Evolutionary conservation across 2,329 filamentous ascomycete species (phyloP).

Genomic region (Coleophoma eucalyptorum): DNA sequence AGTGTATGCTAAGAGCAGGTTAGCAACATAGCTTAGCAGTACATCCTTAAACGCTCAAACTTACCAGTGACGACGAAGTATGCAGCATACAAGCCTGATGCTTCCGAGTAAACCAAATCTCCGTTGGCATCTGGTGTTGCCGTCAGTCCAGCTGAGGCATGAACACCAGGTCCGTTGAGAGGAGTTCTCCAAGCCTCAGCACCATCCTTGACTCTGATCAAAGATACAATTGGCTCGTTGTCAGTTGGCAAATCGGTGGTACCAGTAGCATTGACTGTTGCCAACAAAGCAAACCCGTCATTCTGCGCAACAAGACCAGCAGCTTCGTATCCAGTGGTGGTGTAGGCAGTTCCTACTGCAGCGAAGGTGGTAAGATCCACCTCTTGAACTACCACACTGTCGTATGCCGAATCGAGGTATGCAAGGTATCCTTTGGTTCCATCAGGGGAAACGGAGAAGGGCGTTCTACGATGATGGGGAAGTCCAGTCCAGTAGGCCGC

Average conservation of each 20-base stretch:
- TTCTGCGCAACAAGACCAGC: slow-evolving; percentile 58
- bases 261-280: slow-evolving; percentile 44
- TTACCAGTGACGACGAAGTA: slow-evolving; percentile 56
- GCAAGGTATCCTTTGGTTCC: slow-evolving; percentile 56
- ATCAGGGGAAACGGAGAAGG: slow-evolving; percentile 58
- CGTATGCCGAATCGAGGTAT: slow-evolving; percentile 53
- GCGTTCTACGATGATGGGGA: slow-evolving; percentile 58
- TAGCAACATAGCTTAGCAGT: no score
- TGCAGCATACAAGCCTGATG: slow-evolving; percentile 52
- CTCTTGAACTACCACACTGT: slow-evolving; percentile 53
- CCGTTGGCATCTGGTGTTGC: slow-evolving; percentile 58
- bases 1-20: slow-evolving; percentile 35
- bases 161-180: slow-evolving; percentile 52
- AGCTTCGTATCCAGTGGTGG: slow-evolving; percentile 52
- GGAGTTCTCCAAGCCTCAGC: slow-evolving; percentile 54
- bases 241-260: slow-evolving; percentile 43
- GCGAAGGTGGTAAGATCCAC: slow-evolving; percentile 51
- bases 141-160: slow-evolving; percentile 33
- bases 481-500: slow-evolving; percentile 58
- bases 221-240: slow-evolving; percentile 47
- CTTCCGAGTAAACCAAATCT: slow-evolving; percentile 56
- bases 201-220: slow-evolving; percentile 56
- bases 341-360: slow-evolving; percentile 46
- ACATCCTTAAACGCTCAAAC: not conserved
- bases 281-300: slow-evolving; percentile 60